phyloP scores from a whole-genome alignment of 2,329 filamentous ascomycete genomes.

The Aspergillus alliaceus region DNA sequence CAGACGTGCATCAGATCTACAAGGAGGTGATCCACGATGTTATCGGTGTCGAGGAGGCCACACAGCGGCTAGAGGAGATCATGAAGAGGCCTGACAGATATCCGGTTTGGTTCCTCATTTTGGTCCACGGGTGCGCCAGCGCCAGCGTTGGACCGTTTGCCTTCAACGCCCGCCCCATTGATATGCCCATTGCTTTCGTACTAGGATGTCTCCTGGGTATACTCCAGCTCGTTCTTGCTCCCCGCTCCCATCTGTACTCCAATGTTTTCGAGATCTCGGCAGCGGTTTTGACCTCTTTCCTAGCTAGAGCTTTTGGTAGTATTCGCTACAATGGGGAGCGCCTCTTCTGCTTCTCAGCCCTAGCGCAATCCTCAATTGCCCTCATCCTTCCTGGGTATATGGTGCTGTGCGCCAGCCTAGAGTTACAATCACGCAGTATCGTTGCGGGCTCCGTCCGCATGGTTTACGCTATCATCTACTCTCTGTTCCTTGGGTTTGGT shows the following conservation, averaged over 20 bases:
- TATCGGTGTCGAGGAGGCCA: slow-evolving; percentile 50
- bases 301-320: slow-evolving; percentile 68
- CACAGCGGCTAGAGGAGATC: slow-evolving; percentile 53
- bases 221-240: slow-evolving; percentile 74
- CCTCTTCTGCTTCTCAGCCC: slow-evolving; percentile 70
- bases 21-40: slow-evolving; percentile 52
- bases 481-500: slow-evolving; percentile 70
- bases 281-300: slow-evolving; percentile 66
- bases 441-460: slow-evolving; percentile 74
- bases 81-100: slow-evolving; percentile 59
- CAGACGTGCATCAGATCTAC: slow-evolving; percentile 49
- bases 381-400: slow-evolving; percentile 71
- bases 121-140: slow-evolving; percentile 74
- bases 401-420: slow-evolving; percentile 62
- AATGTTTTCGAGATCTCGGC: slow-evolving; percentile 69
- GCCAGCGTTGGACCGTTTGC: slow-evolving; percentile 77
- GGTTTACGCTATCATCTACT: slow-evolving; percentile 74
- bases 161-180: slow-evolving; percentile 74
- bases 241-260: slow-evolving; percentile 67
- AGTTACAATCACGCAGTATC: slow-evolving; percentile 68
- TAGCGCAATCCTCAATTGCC: slow-evolving; percentile 72
- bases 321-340: slow-evolving; percentile 51
- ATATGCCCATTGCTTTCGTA: slow-evolving; percentile 75
- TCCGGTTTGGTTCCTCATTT: slow-evolving; percentile 56
- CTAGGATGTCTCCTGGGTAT: slow-evolving; percentile 74